Base-by-base conservation (phyloP, 495 filamentous ascomycete species). In the Chaetomium cochliodes region DNA sequence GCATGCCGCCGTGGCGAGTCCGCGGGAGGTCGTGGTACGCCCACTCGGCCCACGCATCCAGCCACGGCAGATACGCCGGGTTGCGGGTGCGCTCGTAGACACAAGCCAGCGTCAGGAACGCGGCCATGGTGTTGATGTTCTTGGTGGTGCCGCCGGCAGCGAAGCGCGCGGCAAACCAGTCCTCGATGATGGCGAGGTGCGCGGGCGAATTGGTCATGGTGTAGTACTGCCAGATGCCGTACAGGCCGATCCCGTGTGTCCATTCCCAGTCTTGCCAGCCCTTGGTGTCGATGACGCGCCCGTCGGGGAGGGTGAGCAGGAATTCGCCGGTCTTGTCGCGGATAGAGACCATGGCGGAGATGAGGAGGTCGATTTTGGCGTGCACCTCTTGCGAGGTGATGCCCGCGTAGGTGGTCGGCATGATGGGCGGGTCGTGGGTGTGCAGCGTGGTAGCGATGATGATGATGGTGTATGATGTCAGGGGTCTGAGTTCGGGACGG, bases 61-160 rank as follows among this genome's bases (percentile, higher is more conserved):
- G 80, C 87, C 86, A 90, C 0, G 86, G 84, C 4, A 88, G 74
- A 60, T 88, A 91, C 0, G 81, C 81, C 58, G 70, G 65, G 60
- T 90, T 86, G 12, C 80, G 72, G 0, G 85, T 88, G 65, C 85
- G 84, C 71, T 91, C 87, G 67, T 91, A 90, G 16, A 91, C 79
- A 62, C 84, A 86, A 0, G 88, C 88, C 0, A 92, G 81, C 0
- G 89, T 90, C 20, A 92, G 77, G 69, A 92, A 88, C 5, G 83
- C 82, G 11, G 85, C 82, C 88, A 91, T 90, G 1, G 89, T 91
- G 77, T 92, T 92, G 80, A 91, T 90, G 66, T 92, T 92, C 70
- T 92, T 92, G 3, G 87, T 89, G 0, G 88, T 90, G 30, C 86
- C 85, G 22, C 88, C 89, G 42, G 84, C 83, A 0, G 81, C 82